Percentiles rank a stretch among this genome's conserved stretches.
phyloP scores from a whole-genome alignment of 2,329 filamentous ascomycete genomes.

The Trichoderma semiorbis region DNA sequence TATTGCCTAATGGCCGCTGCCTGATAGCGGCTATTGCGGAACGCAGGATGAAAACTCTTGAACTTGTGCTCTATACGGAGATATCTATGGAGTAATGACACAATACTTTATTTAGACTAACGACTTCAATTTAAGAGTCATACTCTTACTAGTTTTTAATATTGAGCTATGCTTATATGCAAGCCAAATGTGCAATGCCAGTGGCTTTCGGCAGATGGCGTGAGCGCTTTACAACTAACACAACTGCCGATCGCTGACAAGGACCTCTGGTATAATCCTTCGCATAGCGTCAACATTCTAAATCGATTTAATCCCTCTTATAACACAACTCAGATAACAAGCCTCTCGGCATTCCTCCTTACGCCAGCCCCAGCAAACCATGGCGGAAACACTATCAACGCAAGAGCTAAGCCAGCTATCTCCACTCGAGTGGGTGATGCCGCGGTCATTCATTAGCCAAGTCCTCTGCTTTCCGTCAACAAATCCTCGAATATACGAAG shows the following conservation, averaged over 20 bases:
- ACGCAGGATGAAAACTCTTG: neutral
- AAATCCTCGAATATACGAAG: conserved; percentile 3
- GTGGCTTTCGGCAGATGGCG: neutral
- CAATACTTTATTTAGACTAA: neutral
- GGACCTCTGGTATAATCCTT: neutral
- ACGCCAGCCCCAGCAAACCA: neutral
- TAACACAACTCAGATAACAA: neutral
- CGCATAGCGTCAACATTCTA: neutral
- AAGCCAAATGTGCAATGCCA: neutral
- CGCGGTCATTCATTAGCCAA: conserved; percentile 11
- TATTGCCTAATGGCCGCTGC: neutral
- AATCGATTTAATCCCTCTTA: neutral
- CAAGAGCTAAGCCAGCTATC: neutral
- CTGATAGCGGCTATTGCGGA: neutral
- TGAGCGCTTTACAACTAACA: neutral
- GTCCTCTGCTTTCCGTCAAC: conserved; percentile 9
- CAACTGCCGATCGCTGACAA: neutral
- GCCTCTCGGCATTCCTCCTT: neutral
- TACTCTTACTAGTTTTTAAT: neutral
- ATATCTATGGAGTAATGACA: neutral
- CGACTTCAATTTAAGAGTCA: neutral
- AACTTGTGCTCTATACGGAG: neutral
- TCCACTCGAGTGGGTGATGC: conserved; percentile 16
- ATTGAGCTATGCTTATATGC: neutral
- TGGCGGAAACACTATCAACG: neutral